Base-by-base conservation (phyloP, 306 rosid species). In the Parietaria judaica region DNA sequence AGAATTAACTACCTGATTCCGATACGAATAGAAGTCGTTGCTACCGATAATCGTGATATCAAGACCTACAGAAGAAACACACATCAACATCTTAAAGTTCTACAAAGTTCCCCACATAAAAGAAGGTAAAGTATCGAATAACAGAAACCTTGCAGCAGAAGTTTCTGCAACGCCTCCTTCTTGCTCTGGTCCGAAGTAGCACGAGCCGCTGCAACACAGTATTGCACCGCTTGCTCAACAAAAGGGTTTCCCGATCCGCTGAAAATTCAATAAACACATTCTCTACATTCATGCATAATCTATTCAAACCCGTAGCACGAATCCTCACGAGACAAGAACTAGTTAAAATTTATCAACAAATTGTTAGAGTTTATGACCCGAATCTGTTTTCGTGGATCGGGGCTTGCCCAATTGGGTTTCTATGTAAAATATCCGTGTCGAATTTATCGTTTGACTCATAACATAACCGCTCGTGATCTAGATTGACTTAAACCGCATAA, bases 201-300 rank as follows among this genome's bases (percentile, higher is more conserved):
- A 72, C 68, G 66, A 3, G 95, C 99, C 37, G 95, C 90, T 58
- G 99, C 96, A 23, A 88, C 95, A 61, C 90, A 76, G 61, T 88
- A 92, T 60, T 80, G 94, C 80, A 92, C 84, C 31, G 95, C 96
- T 72, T 80, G 84, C 68, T 92, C 99, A 54, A 92, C 96, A 77
- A 92, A 92, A 63, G 99, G 96, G 76, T 92, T 92, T 46, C 88
- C 70, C 5, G 79, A 55, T 60, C 78, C 94, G 61, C 99, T 92
- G 94, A 71, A 88, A 78, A 36, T 71, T 63, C 63, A 46, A 72
- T 56, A 64, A 50, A 70, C 7, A 37, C 8, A 11, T 7, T 15
- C 35, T 13, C 35, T 55, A n/a, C 38, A 36, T 23, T 37, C 31
- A 23, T 23, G 31, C 31, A 23, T 23, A 23, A 23, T 0, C 31